These are phyloP conservation scores for Tolypocladium amazonense DNA, from an alignment of 2,329 filamentous ascomycete species.

Conservation along the genomic window DNA sequence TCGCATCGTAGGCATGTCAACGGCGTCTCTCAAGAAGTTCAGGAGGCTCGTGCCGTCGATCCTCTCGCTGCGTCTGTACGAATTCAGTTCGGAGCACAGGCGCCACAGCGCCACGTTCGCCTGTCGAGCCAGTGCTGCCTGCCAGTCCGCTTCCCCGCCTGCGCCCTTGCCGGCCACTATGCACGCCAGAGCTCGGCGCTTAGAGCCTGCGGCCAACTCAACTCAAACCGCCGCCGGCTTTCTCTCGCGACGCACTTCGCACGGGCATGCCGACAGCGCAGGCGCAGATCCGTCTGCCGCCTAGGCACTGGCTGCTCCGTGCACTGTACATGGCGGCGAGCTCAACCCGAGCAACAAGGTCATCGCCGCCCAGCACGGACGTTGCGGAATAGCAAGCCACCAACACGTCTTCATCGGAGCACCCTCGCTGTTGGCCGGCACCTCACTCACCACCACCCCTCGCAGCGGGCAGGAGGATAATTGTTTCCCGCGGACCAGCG, in stretches of 20 bases:
- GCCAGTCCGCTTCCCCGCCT: neutral
- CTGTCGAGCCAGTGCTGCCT: neutral
- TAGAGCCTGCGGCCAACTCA: neutral
- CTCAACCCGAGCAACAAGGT: neutral
- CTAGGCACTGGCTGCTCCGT: neutral
- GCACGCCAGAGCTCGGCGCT: neutral
- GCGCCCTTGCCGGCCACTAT: neutral
- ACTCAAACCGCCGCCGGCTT: neutral
- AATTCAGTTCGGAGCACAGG: neutral
- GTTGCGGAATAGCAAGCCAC: neutral
- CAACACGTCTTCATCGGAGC: neutral
- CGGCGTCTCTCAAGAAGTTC: neutral
- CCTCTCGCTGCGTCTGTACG: neutral
- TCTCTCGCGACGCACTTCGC: neutral
- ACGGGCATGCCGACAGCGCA: neutral
- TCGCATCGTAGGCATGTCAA: neutral
- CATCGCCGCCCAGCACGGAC: neutral
- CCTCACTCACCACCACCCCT: neutral
- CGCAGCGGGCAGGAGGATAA: neutral
- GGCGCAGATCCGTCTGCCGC: neutral
- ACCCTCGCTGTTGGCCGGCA: neutral
- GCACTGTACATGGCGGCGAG: neutral
- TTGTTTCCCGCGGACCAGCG: neutral
- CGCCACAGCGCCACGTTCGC: neutral
- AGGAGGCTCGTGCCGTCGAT: neutral